phyloP scores from a whole-genome alignment of 805 yeast species.

The Schwanniomyces sp. region DNA sequence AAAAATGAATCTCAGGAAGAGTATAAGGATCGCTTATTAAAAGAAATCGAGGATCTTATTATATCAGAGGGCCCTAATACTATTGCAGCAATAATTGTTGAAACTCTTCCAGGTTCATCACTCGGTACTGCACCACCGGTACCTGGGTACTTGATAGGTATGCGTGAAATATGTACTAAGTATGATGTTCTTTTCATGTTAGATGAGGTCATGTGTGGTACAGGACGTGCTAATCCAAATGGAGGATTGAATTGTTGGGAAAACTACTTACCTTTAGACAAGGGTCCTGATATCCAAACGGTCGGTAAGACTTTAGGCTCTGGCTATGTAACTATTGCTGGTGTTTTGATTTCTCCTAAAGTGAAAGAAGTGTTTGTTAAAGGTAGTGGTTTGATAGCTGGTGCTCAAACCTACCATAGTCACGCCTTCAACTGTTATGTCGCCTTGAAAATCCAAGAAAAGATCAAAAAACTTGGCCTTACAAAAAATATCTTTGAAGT shows the following conservation, averaged over 20 bases:
- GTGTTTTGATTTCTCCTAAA: constrained; percentile 27
- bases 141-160: constrained; percentile 24
- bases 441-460: constrained; percentile 26
- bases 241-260: constrained; percentile 32
- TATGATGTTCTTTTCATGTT: constrained; percentile 29
- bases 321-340: constrained; percentile 31
- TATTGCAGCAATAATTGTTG: constrained; percentile 24
- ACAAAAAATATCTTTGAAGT: constrained; percentile 39
- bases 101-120: constrained; percentile 28
- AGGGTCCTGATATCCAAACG: constrained; percentile 32
- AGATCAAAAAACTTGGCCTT: constrained; percentile 31
- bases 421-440: constrained; percentile 29
- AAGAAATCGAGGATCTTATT: constrained; percentile 21
- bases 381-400: constrained; percentile 19
- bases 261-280: constrained; percentile 20
- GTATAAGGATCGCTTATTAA: constrained; percentile 20
- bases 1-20: constrained; percentile 20
- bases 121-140: constrained; percentile 28
- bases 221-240: constrained; percentile 26
- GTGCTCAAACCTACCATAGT: constrained; percentile 25
- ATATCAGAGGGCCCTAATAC: constrained; percentile 27
- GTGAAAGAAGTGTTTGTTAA: constrained; percentile 17
- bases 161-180: constrained; percentile 29
- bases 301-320: constrained; percentile 32
- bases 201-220: constrained; percentile 39